Conservation (phyloP, 1,284 basidiomycete genomes). For the Rhodotorula sp. region DNA sequence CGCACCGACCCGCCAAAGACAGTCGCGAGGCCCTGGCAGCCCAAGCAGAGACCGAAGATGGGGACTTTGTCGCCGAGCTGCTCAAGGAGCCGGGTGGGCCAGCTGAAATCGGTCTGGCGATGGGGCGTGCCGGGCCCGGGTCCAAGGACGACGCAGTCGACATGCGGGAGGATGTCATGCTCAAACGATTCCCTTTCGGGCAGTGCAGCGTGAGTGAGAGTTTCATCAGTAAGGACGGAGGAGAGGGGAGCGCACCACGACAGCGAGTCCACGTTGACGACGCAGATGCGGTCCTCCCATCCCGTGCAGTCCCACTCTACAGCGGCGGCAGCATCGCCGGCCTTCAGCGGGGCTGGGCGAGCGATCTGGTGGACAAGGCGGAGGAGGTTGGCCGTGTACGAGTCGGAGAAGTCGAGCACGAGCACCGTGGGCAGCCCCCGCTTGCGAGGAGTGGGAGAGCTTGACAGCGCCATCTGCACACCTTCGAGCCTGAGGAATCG, state of each 20-base stretch:
- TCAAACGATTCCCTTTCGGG: conserved; percentile 54
- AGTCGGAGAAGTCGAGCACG: conserved; percentile 79
- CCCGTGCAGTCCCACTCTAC: conserved; percentile 53
- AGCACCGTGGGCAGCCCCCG: conserved; percentile 54
- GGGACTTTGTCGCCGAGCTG: conserved; percentile 62
- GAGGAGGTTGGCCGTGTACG: conserved; percentile 70
- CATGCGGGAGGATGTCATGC: conserved; percentile 58
- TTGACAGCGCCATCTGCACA: background rate
- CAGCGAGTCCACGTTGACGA: conserved; percentile 70
- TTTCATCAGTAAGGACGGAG: background rate
- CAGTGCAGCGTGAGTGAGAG: background rate
- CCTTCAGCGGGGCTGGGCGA: background rate
- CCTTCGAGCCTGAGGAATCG: background rate
- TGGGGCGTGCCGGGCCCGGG: conserved; percentile 80
- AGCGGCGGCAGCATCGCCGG: background rate
- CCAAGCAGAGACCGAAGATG: conserved; percentile 86
- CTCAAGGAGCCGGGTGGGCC: conserved; percentile 68
- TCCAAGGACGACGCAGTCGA: conserved; percentile 70
- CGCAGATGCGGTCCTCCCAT: conserved; percentile 57
- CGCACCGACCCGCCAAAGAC: conserved; percentile 67
- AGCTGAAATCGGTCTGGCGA: conserved; percentile 63
- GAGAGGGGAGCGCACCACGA: conserved; percentile 49
- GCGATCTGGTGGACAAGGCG: conserved; percentile 27
- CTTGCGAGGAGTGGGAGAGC: background rate
- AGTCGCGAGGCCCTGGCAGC: conserved; percentile 83